A percentile compares a stretch with the other conserved stretches of the same genome.
phyloP scores from a whole-genome alignment of 257 asterid genomes.

The Nicotiana paniculata region DNA sequence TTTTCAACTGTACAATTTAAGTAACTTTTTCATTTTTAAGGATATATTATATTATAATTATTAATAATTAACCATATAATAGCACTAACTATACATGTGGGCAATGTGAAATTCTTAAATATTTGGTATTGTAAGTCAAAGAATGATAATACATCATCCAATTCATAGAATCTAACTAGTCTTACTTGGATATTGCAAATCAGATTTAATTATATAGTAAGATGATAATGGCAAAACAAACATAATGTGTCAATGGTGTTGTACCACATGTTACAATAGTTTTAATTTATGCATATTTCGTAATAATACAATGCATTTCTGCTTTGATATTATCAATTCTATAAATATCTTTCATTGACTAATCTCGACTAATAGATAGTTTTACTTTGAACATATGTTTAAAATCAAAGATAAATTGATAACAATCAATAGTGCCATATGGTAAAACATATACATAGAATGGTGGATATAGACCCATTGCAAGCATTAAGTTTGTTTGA shows the following conservation, averaged over 20 bases:
- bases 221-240: background rate
- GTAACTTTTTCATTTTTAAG: background rate
- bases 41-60: too few species aligned
- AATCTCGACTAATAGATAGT: background rate
- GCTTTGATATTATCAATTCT: background rate
- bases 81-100: background rate
- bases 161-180: background rate
- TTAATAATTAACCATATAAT: background rate
- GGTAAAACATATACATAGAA: too few species aligned
- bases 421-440: too few species aligned
- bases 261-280: background rate
- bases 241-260: background rate
- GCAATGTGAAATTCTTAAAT: background rate
- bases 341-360: background rate
- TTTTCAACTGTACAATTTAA: background rate
- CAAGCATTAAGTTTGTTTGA: too few species aligned
- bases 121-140: background rate
- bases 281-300: background rate
- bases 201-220: background rate
- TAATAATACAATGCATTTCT: too few species aligned
- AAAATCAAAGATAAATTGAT: too few species aligned
- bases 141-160: background rate
- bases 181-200: background rate
- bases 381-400: background rate
- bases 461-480: too few species aligned